Evolutionary conservation across 306 rosid species (phyloP), one percentile per base, ranked within the genome.

Genomic region (Castanea sativa): DNA sequence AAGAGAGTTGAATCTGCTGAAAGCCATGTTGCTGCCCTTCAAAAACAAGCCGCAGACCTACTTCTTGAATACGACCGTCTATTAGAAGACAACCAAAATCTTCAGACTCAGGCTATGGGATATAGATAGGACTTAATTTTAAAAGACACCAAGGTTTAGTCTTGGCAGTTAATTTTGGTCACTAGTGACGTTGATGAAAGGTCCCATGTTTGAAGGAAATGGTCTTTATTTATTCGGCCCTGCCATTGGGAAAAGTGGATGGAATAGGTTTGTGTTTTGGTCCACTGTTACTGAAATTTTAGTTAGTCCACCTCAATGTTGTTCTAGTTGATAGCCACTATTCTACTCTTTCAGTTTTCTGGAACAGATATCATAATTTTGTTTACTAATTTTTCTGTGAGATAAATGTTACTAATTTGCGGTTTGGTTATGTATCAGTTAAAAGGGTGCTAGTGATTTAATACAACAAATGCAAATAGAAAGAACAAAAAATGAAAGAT

Each of bases 71-170:
- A 91, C 13, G 96, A 92, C 77, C 83, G 91, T 35, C 89, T 93
- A 61, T 87, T 93, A 55, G 94, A 91, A 91, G 96, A 93, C 75
- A 93, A 91, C 88, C 98, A 93, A 80, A 89, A 87, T 74, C 96
- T 91, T 78, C 96, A 93, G 83, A 81, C 85, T 91, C 94, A 88
- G 83, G 65, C 84, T 41, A 29, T 53, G 32, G 85, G 90, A 67
- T 80, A 33, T n/a, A 88, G 75, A 77, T 41, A 41, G 80, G 72
- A 32, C 35, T 68, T 90, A 61, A 79, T 45, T 43, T 23, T 41
- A 75, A 86, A 78, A 49, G 76, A n/a, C 78, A 52, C 19, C 45
- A 3, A 52, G n/a, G 8, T 67, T 74, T 83, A 56, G 71, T 75
- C 75, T 80, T 64, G 81, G 72, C 71, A 76, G 35, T 63, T 72